Base-by-base conservation (phyloP, 345 rosid genomes). In the Turritis glabra region DNA sequence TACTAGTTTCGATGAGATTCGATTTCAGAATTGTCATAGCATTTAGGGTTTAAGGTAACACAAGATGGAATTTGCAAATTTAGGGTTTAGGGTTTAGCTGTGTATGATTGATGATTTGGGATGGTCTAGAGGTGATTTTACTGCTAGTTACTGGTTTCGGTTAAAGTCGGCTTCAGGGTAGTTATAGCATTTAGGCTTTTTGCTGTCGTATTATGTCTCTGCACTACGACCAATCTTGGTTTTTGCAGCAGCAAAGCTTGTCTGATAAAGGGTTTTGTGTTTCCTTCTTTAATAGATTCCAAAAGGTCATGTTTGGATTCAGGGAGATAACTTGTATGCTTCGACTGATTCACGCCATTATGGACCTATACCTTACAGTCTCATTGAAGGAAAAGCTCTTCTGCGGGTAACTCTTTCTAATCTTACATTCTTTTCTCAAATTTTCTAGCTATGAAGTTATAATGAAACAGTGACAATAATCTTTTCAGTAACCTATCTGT, bases 301-400 rank as follows among this genome's bases (percentile, higher is more conserved):
- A 21, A 85, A 84, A 81, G 98, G 96, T 27, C 96, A 93, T 77
- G 85, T 90, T 63, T 93, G 97, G 97, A 84, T 93, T 71, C 96
- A 93, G 69, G 97, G 97, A 32, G 98, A 93, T 80, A 93, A 90
- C 70, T 27, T 84, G 63, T 87, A 89, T 77, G 88, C 84, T 67
- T 93, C 97, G 3, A 80, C 59, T 6, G 97, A 90, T 87, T 92
- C 95, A 8, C 81, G 92, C 30, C 65, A 90, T 56, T 90, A 78
- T 38, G 97, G 98, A 18, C 91, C 95, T 53, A 62, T 93, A 70
- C 95, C 97, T 41, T 86, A 86, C 74, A 88, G 85, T 78, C 95
- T 93, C 63, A 82, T 93, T 57, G 78, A 86, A 82, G 98, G 97
- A 11, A 93, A 84, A 83, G 90, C 81, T 13, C 79, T 87, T 71